Evolutionary conservation across 805 yeast genomes (phyloP).

Genomic region (Grigorovia yakushimaensis): DNA sequence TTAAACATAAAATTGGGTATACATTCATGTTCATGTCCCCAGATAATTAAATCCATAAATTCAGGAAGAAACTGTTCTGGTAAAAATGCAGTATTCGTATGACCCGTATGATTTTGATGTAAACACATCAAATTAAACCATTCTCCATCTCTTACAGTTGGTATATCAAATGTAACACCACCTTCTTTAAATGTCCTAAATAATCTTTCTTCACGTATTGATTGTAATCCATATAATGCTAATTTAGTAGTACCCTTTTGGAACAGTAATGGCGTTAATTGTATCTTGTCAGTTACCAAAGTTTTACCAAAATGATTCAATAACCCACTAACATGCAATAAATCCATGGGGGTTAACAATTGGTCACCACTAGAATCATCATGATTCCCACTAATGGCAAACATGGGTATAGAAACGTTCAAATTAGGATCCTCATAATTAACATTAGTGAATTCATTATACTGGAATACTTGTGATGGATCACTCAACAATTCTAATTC

Average conservation of each 20-base stretch:
- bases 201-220: constrained; percentile 81
- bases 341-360: constrained; percentile 74
- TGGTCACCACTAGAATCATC: constrained; percentile 92
- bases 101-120: constrained; percentile 84
- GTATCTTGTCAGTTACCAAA: constrained; percentile 61
- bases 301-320: constrained; percentile 86
- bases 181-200: constrained; percentile 75
- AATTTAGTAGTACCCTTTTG: constrained; percentile 75
- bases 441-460: constrained; percentile 57
- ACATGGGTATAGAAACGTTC: constrained; percentile 81
- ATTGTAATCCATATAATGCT: constrained; percentile 83
- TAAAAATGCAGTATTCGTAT: constrained; percentile 68
- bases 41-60: constrained; percentile 71
- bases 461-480: constrained; percentile 48
- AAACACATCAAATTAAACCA: constrained; percentile 84
- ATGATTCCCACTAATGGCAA: constrained; percentile 92
- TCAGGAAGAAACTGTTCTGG: constrained; percentile 80
- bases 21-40: constrained; percentile 99
- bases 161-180: constrained; percentile 67
- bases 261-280: constrained; percentile 65
- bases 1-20: constrained; percentile 57
- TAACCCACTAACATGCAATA: constrained; percentile 70
- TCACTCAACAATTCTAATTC: constrained; percentile 77
- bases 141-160: constrained; percentile 43
- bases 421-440: constrained; percentile 87